Evolutionary conservation across 1,139 yeast species (phyloP).

Genomic region (Lodderomyces oxycetoniae): DNA sequence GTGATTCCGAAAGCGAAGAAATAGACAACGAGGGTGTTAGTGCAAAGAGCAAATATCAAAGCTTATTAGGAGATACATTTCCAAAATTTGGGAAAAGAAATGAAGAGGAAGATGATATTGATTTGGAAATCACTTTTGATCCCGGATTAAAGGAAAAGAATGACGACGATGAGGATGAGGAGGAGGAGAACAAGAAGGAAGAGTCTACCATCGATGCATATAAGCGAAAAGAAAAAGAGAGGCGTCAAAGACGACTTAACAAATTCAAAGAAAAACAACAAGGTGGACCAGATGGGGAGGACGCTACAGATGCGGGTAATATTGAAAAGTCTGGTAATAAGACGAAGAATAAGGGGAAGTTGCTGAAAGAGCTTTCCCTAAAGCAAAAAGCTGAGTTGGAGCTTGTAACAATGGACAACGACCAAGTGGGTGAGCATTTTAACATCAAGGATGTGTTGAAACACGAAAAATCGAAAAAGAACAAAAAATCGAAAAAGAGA

Average conservation of each 20-base stretch:
- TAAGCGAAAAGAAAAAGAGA: constrained; percentile 86
- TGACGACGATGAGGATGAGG: constrained; percentile 20
- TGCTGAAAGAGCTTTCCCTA: constrained; percentile 18
- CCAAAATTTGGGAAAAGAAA: constrained; percentile 32
- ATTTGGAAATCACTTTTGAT: constrained; percentile 93
- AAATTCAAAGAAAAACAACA: constrained; percentile 53
- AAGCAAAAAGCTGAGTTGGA: constrained; percentile 69
- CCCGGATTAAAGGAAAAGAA: constrained; percentile 68
- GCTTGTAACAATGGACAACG: constrained; percentile 66
- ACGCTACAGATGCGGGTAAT: constrained; percentile 7
- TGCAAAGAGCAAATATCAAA: constrained; percentile 52
- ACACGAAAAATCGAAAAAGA: constrained; percentile 64
- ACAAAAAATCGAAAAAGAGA: constrained; percentile 44
- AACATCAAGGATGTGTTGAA: constrained; percentile 73
- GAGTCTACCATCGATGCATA: constrained; percentile 79
- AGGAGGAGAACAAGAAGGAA: constrained; percentile 43
- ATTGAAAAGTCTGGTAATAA: constrained; percentile 30
- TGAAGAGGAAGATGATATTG: constrained; percentile 61
- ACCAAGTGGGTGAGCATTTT: constrained; percentile 56
- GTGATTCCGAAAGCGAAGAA: constrained; percentile 62
- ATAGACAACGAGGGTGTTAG: constrained; percentile 34
- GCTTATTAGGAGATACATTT: constrained; percentile 49
- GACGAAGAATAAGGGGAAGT: constrained; percentile 15
- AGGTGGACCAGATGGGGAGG: constrained; percentile 20
- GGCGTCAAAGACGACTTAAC: constrained; percentile 76